Conservation (phyloP, 108 stramenopile species). For the Seminavis robusta region DNA sequence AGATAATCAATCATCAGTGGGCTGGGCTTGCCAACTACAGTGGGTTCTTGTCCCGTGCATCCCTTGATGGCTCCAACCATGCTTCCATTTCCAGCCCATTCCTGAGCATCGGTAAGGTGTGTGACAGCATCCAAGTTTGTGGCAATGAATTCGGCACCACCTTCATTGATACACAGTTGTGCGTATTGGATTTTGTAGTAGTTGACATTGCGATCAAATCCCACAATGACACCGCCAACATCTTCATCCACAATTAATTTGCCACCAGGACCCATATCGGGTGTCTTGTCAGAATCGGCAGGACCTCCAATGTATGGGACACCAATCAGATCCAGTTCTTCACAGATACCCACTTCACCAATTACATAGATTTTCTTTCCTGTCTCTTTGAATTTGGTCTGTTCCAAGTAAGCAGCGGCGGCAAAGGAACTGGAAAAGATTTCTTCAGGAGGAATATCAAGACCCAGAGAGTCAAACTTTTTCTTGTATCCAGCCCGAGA, state of each 20-base stretch:
- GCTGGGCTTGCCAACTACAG: constrained; percentile 94
- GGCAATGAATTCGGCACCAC: constrained; percentile 94
- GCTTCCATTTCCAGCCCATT: constrained; percentile 97
- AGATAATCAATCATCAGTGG: constrained; percentile 98
- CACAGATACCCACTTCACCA: constrained; percentile 94
- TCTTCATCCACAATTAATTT: constrained; percentile 83
- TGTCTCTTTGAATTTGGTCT: constrained; percentile 90
- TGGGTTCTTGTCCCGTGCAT: constrained; percentile 96
- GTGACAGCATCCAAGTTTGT: constrained; percentile 98
- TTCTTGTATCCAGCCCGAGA: constrained; percentile 89
- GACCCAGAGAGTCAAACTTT: constrained; percentile 91
- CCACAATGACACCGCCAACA: constrained; percentile 76
- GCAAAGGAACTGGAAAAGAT: constrained; percentile 95
- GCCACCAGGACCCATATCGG: constrained; percentile 90
- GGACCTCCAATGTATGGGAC: constrained; percentile 95
- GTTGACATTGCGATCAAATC: constrained; percentile 94
- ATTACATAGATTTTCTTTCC: constrained; percentile 97
- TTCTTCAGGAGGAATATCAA: constrained; percentile 86
- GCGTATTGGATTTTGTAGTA: constrained; percentile 99
- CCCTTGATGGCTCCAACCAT: constrained; percentile 96
- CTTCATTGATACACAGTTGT: constrained; percentile 95
- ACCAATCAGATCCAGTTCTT: constrained; percentile 94
- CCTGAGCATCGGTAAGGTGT: constrained; percentile 97
- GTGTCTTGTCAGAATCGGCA: constrained; percentile 73
- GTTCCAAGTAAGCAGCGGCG: constrained; percentile 96